These are phyloP conservation scores for Colletotrichum paranaense DNA, from an alignment of 2,329 filamentous ascomycete genomes.

Conservation along the genomic window DNA sequence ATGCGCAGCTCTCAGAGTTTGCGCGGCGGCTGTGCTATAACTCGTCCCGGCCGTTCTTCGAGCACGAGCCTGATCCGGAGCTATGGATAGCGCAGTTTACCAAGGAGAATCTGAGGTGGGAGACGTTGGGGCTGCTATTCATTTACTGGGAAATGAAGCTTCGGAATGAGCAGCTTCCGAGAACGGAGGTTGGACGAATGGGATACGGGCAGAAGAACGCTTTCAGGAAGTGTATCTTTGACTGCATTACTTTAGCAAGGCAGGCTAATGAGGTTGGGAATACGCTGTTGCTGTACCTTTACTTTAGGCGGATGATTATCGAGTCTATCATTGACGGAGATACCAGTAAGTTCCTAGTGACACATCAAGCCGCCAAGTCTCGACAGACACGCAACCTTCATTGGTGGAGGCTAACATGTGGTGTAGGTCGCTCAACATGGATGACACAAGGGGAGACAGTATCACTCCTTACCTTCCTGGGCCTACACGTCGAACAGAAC, in stretches of 20 bases:
- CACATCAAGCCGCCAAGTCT: too few relatives aligned
- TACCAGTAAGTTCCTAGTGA: slow-evolving; percentile 45
- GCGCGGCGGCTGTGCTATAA: slow-evolving; percentile 41
- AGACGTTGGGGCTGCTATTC: slow-evolving; percentile 32
- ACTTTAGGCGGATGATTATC: slow-evolving; percentile 46
- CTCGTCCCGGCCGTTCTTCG: slow-evolving; percentile 28
- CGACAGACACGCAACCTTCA: not conserved
- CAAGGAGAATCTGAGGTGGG: slow-evolving; percentile 17
- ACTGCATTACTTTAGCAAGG: slow-evolving; percentile 48
- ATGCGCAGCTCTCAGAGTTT: slow-evolving; percentile 19
- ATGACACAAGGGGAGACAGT: slow-evolving; percentile 50
- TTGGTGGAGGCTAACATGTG: not conserved
- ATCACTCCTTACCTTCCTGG: slow-evolving; percentile 49
- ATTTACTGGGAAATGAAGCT: slow-evolving; percentile 36
- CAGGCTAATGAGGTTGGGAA: slow-evolving; percentile 43
- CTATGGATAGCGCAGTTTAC: slow-evolving; percentile 30
- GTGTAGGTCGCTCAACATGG: slow-evolving; percentile 50
- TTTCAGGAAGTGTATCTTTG: slow-evolving; percentile 22
- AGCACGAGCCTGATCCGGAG: slow-evolving; percentile 26
- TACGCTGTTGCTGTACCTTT: slow-evolving; percentile 51
- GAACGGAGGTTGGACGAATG: not conserved
- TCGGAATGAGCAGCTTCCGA: slow-evolving; percentile 1
- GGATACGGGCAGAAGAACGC: not conserved
- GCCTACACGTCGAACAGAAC: slow-evolving; percentile 44
- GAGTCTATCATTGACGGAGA: slow-evolving; percentile 53